These are phyloP conservation scores for Diaporthe humulicola DNA, from an alignment of 2,329 filamentous ascomycete genomes.

Conservation along the genomic window DNA sequence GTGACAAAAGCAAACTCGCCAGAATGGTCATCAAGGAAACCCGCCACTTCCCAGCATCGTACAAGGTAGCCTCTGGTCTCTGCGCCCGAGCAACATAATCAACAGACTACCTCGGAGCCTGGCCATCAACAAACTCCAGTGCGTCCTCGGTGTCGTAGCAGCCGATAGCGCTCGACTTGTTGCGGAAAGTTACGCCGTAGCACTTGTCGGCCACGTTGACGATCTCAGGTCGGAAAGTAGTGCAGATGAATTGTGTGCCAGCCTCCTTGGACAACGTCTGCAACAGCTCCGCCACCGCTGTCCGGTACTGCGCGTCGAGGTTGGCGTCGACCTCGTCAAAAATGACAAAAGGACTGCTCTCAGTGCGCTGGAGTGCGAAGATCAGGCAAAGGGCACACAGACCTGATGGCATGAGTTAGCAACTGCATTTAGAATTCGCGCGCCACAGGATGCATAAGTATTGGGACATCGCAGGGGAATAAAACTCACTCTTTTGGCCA, in stretches of 20 bases:
- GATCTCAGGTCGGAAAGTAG: slow-evolving; percentile 97
- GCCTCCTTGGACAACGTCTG: slow-evolving; percentile 79
- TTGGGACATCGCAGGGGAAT: not conserved
- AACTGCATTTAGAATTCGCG: not conserved
- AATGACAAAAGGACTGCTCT: slow-evolving; percentile 98
- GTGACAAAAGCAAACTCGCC: slow-evolving; percentile 28
- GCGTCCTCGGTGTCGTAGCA: slow-evolving; percentile 90
- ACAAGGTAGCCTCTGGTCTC: not conserved
- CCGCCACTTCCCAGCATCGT: not conserved
- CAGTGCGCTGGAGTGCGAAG: slow-evolving; percentile 98
- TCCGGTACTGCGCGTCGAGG: slow-evolving; percentile 96
- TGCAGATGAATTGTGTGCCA: slow-evolving; percentile 92
- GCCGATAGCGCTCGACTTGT: slow-evolving; percentile 95
- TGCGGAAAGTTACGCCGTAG: slow-evolving; percentile 93
- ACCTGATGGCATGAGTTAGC: slow-evolving; percentile 64
- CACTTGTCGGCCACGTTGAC: slow-evolving; percentile 95
- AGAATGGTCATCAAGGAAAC: slow-evolving; percentile 12
- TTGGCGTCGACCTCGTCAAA: slow-evolving; percentile 99
- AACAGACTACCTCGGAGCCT: slow-evolving; percentile 57
- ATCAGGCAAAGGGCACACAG: slow-evolving; percentile 97
- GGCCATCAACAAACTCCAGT: slow-evolving; percentile 93
- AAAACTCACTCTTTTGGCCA: slow-evolving; percentile 90
- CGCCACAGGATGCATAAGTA: not conserved
- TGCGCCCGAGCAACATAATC: too few relatives aligned
- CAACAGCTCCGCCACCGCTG: slow-evolving; percentile 91